A percentile compares a stretch with the other conserved stretches of the same genome.
phyloP scores from a whole-genome alignment of 257 asterid species.

The Cynanchum wilfordii region DNA sequence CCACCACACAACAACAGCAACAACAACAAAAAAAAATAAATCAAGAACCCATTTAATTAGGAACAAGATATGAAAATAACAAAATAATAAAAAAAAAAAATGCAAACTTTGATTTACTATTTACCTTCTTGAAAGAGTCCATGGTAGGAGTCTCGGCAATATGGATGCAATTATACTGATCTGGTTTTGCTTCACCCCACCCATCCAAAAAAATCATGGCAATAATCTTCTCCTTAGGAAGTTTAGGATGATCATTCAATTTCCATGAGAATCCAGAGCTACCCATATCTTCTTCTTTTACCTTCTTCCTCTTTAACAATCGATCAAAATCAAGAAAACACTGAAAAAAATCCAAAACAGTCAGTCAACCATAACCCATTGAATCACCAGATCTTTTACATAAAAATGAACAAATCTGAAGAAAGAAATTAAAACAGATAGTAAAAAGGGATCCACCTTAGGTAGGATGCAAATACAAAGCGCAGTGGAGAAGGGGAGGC shows the following conservation, averaged over 20 bases:
- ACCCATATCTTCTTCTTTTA: constrained; percentile 32
- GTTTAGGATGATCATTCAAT: constrained; percentile 78
- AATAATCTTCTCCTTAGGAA: constrained; percentile 75
- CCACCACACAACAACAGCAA: neutral
- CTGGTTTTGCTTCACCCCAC: constrained; percentile 90
- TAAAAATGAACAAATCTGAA: neutral
- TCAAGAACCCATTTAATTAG: constrained; percentile 7
- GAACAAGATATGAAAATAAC: neutral
- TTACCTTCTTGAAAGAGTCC: constrained; percentile 90
- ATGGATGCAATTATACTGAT: constrained; percentile 85
- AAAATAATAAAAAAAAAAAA: neutral
- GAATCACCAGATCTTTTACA: constrained; percentile 2
- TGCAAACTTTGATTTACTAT: neutral
- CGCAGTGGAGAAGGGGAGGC: neutral
- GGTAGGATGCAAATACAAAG: neutral
- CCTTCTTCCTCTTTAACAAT: constrained; percentile 8
- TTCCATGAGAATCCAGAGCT: constrained; percentile 82
- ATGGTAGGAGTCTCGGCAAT: constrained; percentile 92
- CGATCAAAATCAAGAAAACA: neutral
- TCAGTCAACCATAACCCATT: neutral
- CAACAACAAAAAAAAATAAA: constrained; percentile 11
- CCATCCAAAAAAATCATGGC: constrained; percentile 92
- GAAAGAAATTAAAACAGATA: neutral
- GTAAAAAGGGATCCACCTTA: neutral
- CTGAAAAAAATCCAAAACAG: constrained; percentile 4